These are phyloP conservation scores for Xylariaceae sp. DNA, from an alignment of 2,329 filamentous ascomycete genomes.

Conservation along the genomic window DNA sequence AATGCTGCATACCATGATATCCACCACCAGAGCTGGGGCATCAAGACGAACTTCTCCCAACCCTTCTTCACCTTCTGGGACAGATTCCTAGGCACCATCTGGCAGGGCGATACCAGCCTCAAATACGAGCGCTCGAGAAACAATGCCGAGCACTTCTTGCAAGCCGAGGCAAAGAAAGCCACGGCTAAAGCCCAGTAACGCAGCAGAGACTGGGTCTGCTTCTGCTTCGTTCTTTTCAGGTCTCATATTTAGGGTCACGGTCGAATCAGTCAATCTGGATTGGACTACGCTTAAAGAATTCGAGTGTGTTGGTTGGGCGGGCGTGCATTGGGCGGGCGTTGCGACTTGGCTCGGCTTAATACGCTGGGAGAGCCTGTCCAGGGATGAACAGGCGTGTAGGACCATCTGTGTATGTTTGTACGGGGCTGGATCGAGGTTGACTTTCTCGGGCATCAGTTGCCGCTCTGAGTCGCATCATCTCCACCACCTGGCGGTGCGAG, in stretches of 20 bases:
- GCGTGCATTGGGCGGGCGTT: slow-evolving; percentile 14
- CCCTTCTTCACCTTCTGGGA: slow-evolving; percentile 98
- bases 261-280: slow-evolving; percentile 15
- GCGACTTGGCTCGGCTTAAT: slow-evolving; percentile 6
- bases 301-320: slow-evolving; percentile 8
- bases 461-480: too few relatives aligned
- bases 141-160: slow-evolving; percentile 29
- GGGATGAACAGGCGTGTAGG: neutral
- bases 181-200: slow-evolving; percentile 21
- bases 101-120: slow-evolving; percentile 54
- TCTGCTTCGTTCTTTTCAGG: slow-evolving; percentile 18
- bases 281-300: slow-evolving; percentile 7
- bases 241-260: slow-evolving; percentile 8
- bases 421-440: too few relatives aligned
- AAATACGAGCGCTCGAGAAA: slow-evolving; percentile 35
- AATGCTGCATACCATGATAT: slow-evolving; percentile 97
- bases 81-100: slow-evolving; percentile 70
- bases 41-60: slow-evolving; percentile 90
- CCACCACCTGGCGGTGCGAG: too few relatives aligned
- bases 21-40: slow-evolving; percentile 97
- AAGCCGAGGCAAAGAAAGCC: slow-evolving; percentile 40
- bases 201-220: neutral
- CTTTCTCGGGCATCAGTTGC: too few relatives aligned
- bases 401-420: too few relatives aligned
- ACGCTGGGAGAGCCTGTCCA: too few relatives aligned